Evolutionary conservation across 148 eudicot genomes (phyloP).

Genomic region (Rhododendron henanense): DNA sequence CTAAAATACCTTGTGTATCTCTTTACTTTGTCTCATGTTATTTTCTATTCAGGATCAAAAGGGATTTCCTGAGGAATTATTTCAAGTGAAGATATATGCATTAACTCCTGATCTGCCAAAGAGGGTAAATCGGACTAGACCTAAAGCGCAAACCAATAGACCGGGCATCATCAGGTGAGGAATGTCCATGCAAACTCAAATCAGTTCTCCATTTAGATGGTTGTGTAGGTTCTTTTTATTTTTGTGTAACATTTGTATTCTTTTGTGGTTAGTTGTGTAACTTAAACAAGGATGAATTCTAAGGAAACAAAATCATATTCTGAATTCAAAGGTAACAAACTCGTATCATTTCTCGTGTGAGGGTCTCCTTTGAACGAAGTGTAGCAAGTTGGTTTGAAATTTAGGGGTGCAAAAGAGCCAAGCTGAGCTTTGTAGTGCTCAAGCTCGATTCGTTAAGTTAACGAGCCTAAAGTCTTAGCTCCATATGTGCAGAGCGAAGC

Average conservation of each 20-base stretch:
- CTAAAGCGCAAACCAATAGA: conserved; percentile 39
- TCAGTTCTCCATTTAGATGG: neutral
- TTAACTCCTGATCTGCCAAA: conserved; percentile 57
- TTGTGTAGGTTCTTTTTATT: neutral
- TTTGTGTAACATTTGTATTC: neutral
- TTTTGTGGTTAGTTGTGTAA: neutral
- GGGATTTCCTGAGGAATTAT: conserved; percentile 72
- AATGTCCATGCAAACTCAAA: neutral
- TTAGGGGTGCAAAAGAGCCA: neutral
- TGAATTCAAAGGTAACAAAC: neutral
- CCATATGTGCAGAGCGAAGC: neutral
- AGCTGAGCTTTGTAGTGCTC: neutral
- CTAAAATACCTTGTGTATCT: neutral
- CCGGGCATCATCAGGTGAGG: conserved; percentile 62
- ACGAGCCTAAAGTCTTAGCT: neutral
- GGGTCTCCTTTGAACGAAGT: neutral
- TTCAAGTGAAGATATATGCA: conserved; percentile 92
- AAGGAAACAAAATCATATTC: neutral
- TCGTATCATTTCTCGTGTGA: neutral
- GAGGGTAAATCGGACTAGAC: conserved; percentile 27
- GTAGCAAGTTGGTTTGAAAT: neutral
- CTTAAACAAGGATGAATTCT: neutral
- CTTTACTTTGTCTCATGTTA: neutral
- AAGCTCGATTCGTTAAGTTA: neutral
- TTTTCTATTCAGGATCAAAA: conserved; percentile 60